Evolutionary conservation across 108 stramenopile species (phyloP).

Genomic region (Nitzschia sp.): DNA sequence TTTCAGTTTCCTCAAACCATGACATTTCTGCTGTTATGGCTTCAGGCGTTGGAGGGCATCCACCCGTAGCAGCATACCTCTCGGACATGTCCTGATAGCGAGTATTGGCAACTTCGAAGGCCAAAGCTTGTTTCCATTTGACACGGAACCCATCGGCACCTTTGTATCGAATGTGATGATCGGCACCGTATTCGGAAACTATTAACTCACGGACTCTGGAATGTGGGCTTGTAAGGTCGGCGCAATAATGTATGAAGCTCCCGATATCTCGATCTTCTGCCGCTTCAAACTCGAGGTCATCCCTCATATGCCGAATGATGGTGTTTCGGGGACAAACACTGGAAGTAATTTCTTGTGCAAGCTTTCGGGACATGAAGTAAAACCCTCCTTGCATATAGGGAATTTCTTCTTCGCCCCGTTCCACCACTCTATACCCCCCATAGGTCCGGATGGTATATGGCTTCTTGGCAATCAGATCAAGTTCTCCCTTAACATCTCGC

Average conservation of each 20-base stretch:
- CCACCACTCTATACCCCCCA: constrained; percentile 6
- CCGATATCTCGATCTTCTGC: constrained; percentile 2
- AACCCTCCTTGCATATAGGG: constrained; percentile 20
- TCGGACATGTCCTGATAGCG: no score
- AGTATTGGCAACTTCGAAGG: not conserved
- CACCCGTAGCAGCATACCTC: no score
- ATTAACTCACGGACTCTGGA: not conserved
- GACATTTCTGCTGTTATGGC: no score
- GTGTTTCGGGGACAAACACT: constrained; percentile 9
- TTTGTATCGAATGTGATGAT: not conserved
- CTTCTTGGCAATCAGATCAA: not conserved
- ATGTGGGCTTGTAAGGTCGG: not conserved
- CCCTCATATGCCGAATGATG: not conserved
- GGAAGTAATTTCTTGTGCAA: constrained; percentile 19
- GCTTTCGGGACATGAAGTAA: constrained; percentile 24
- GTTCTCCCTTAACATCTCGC: not conserved
- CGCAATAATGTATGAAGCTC: not conserved
- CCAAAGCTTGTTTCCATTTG: not conserved
- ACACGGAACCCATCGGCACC: not conserved
- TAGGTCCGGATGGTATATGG: constrained; percentile 10
- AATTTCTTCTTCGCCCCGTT: not conserved
- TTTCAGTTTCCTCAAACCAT: no score
- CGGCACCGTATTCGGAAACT: not conserved
- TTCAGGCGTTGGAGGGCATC: no score
- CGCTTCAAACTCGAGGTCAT: not conserved